Conservation (phyloP, 108 stramenopile genomes). For the Pseudonitzschia pungens region DNA sequence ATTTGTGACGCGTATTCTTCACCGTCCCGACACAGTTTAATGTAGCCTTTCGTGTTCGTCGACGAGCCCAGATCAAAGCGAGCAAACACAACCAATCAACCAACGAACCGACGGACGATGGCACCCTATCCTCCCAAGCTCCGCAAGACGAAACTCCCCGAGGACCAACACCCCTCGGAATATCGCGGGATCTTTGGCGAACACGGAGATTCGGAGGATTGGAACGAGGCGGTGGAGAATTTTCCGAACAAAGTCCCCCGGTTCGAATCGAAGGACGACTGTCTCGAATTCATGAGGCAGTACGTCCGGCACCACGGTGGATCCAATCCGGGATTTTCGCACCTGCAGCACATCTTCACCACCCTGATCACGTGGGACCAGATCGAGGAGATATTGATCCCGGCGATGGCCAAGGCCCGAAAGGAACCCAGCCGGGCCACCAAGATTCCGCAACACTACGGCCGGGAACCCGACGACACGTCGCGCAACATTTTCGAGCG, state of each 20-base stretch:
- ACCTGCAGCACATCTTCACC: slow-evolving; percentile 86
- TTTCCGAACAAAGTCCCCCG: slow-evolving; percentile 89
- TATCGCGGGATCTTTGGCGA: slow-evolving; percentile 81
- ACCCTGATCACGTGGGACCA: slow-evolving; percentile 85
- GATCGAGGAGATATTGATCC: slow-evolving; percentile 72
- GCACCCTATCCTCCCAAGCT: background rate
- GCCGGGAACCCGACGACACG: slow-evolving; percentile 42
- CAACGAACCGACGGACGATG: background rate
- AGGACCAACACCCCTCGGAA: slow-evolving; percentile 49
- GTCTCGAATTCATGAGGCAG: slow-evolving; percentile 70
- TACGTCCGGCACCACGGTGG: slow-evolving; percentile 79
- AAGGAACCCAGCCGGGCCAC: slow-evolving; percentile 61
- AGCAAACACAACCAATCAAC: too few species aligned
- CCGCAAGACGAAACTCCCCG: slow-evolving; percentile 13
- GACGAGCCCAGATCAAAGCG: too few species aligned
- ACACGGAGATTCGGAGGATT: slow-evolving; percentile 76
- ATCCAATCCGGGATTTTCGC: slow-evolving; percentile 79
- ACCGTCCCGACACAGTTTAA: too few species aligned
- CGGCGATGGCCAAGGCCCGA: slow-evolving; percentile 75
- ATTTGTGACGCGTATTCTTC: too few species aligned
- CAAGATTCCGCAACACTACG: slow-evolving; percentile 56
- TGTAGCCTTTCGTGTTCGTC: too few species aligned
- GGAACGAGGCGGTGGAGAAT: slow-evolving; percentile 67
- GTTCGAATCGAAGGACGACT: slow-evolving; percentile 66
- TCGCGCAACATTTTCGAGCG: slow-evolving; percentile 71